Evolutionary conservation across 2,329 filamentous ascomycete genomes (phyloP), one percentile per base, ranked within the genome.

Genomic region (Hymenoscyphus linearis): DNA sequence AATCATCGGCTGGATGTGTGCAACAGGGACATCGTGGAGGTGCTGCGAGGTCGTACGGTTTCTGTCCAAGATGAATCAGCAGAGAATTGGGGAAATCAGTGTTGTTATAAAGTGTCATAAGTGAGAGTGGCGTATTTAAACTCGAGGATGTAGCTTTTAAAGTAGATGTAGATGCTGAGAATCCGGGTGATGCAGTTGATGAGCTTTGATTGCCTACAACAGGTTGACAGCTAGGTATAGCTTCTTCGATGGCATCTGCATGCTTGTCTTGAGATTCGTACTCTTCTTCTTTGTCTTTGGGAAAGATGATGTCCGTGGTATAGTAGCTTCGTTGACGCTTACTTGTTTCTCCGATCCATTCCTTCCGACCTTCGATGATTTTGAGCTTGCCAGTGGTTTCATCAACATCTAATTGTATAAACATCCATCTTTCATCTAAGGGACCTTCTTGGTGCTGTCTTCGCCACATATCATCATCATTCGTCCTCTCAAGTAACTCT

Each of bases 371-470:
- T 72, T 93, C 89, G 0, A 90, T 74, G 18, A 90, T 85, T 57
- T 82, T 77, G 1, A 89, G 73, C 14, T 78, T 73, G 1, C 84
- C 83, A 0, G 81, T 85, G 12, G 68, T 67, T 62, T 90, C 85
- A 62, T 90, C 83, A 36, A 77, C 78, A 31, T 83, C 80, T 1
- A 92, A 75, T 3, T 81, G 81, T 3, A 93, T 75, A 61, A 85
- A 83, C 0, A 84, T 87, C 88, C 89, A 93, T 2, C 87, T 82
- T 67, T 91, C 86, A 66, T 92, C 88, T 16, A 91, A 85, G 0
- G 87, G 83, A 0, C 89, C 89, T 71, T 92, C 88, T 31, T 76
- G 76, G 66, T 90, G 85, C 56, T 87, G 79, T 16, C 88, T 82
- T 7, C 88, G 79, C 82, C 86, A 91, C 52, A 87, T 79, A 22